Evolutionary conservation across 1,284 basidiomycete genomes (phyloP).

Genomic region (Prillingera fragicola): DNA sequence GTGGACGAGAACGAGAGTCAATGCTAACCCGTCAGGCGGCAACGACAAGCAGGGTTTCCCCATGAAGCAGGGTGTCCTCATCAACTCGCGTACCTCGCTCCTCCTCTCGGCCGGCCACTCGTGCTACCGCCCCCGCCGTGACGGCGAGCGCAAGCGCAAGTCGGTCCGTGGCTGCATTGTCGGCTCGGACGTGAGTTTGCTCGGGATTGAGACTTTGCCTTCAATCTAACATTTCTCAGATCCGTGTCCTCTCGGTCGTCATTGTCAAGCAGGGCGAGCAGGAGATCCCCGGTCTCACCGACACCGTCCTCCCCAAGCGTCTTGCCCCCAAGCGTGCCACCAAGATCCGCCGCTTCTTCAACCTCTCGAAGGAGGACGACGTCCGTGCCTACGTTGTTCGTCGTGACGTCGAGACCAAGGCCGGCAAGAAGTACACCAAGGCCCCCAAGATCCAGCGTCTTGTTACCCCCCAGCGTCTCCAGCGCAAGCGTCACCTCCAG

Average conservation of each 20-base stretch:
- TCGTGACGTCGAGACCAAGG: slow-evolving; percentile 88
- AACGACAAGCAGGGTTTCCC: slow-evolving; percentile 50
- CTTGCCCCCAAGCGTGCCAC: slow-evolving; percentile 76
- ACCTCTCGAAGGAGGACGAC: slow-evolving; percentile 95
- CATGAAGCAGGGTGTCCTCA: slow-evolving; percentile 98
- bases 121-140: slow-evolving; percentile 89
- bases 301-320: slow-evolving; percentile 87
- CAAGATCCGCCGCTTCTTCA: slow-evolving; percentile 97
- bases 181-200: slow-evolving; percentile 61
- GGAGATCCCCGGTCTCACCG: slow-evolving; percentile 89
- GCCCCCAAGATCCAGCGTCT: slow-evolving; percentile 70
- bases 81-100: slow-evolving; percentile 88
- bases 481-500: slow-evolving; percentile 89
- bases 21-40: slow-evolving; percentile 26
- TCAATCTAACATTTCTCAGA: slow-evolving; percentile 39
- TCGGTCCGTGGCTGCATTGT: slow-evolving; percentile 98
- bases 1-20: slow-evolving; percentile 69
- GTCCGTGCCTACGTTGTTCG: slow-evolving; percentile 91
- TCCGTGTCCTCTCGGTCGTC: slow-evolving; percentile 87
- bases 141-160: slow-evolving; percentile 97
- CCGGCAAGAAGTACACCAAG: slow-evolving; percentile 97
- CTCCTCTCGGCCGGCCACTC: slow-evolving; percentile 94
- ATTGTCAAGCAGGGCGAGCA: slow-evolving; percentile 95
- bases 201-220: neutral
- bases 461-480: slow-evolving; percentile 89